phyloP scores from a whole-genome alignment of 106 monocot species.

The Dendrobium huoshanense region DNA sequence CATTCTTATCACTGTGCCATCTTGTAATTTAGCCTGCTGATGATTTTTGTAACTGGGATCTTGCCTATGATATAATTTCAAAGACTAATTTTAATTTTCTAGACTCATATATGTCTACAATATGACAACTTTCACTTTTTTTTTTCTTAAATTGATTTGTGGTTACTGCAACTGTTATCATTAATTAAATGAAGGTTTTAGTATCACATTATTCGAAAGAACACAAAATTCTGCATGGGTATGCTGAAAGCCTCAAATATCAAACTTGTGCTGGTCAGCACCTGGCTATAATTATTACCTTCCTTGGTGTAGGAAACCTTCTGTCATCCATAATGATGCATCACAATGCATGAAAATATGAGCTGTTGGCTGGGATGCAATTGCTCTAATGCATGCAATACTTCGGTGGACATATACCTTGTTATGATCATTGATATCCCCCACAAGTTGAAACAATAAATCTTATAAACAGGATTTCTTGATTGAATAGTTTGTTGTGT shows the following conservation, averaged over 20 bases:
- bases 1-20: background rate
- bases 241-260: background rate
- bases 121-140: background rate
- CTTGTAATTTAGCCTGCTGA: background rate
- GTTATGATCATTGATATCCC: background rate
- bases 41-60: background rate
- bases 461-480: background rate
- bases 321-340: background rate
- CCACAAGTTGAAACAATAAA: background rate
- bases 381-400: background rate
- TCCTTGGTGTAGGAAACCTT: background rate
- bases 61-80: background rate
- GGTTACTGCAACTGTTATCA: background rate
- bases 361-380: background rate
- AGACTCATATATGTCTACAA: background rate
- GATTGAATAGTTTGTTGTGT: background rate
- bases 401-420: background rate
- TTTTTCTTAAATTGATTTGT: background rate
- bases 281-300: background rate
- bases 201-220: background rate
- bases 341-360: background rate
- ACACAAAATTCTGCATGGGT: background rate
- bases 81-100: background rate
- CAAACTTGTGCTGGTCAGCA: background rate
- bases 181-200: background rate